Conservation (phyloP, 129 eudicot genomes). For the Dittrichia graveolens region DNA sequence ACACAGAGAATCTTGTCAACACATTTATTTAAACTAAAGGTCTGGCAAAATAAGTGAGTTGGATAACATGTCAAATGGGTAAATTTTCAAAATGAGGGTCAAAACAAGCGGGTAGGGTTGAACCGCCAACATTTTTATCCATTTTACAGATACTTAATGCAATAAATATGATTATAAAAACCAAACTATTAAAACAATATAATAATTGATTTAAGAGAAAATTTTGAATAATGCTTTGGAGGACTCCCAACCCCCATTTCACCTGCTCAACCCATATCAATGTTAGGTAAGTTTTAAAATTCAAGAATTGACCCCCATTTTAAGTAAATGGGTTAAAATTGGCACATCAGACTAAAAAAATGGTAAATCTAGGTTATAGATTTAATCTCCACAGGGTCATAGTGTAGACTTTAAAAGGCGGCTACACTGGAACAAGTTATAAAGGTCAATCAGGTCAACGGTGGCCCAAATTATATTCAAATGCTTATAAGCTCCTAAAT, state of each 20-base stretch:
- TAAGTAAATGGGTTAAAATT: too few relatives aligned
- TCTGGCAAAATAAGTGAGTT: not conserved
- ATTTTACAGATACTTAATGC: not conserved
- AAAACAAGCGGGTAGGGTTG: not conserved
- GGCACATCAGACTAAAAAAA: too few relatives aligned
- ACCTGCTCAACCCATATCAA: not conserved
- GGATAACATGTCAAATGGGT: not conserved
- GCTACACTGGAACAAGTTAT: not conserved
- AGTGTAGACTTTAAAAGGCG: not conserved
- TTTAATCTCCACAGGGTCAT: not conserved
- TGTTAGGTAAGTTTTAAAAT: not conserved
- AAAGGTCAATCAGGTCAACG: conserved; percentile 1
- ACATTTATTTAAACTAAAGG: not conserved
- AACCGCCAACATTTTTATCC: not conserved
- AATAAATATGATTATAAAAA: not conserved
- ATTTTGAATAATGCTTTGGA: not conserved
- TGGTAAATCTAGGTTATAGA: not conserved
- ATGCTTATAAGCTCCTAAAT: not conserved
- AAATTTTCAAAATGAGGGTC: not conserved
- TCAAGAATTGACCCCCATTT: too few relatives aligned
- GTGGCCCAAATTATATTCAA: not conserved
- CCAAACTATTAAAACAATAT: not conserved
- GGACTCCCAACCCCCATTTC: not conserved
- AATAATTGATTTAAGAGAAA: not conserved
- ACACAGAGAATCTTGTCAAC: not conserved